Evolutionary conservation across 2,329 filamentous ascomycete genomes (phyloP), one percentile per base, ranked within the genome.

Genomic region (Epicoccum nigrum): DNA sequence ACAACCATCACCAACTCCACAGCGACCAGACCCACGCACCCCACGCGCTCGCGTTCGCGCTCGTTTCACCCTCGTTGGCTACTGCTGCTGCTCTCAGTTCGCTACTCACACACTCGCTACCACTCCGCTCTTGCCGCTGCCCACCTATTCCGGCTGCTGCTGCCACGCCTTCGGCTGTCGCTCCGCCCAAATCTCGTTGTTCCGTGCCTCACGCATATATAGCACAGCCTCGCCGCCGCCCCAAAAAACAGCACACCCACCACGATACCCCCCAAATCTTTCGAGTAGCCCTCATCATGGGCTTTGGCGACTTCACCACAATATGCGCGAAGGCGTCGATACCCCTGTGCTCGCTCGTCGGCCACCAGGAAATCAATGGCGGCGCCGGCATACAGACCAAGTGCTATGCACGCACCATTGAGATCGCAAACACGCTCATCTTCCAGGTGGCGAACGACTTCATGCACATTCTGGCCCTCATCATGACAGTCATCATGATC

Each of bases 401-500:
- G 69, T 99, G 94, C 80, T 97, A 93, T 77, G 90, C 94, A 53
- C 87, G 94, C 53, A 95, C 94, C 67, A 93, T 99, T 74, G 92
- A 97, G 76, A 77, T 97, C 62, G 94, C 92, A 63, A 99, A 99
- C 78, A 99, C 94, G 32, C 93, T 97, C 77, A 99, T 99, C 69
- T 99, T 99, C 73, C 87, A 97, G 77, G 90, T 87, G 69, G 94
- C 92, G 21, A 86, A 92, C 17, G 90, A 90, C 56, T 92, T 93
- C 69, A 90, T 94, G 77, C 94, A 99, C 75, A 97, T 99, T 62
- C 79, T 89, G 50, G 90, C 93, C 12, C 80, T 99, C 53, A 79
- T 86, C 64, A 97, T 99, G 93, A 95, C 92, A 4, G 89, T 93
- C 7, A 88, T 96, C 67, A 99, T 99, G 94, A 92, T 99, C 56